Conservation (phyloP, 1,139 yeast species). For the Debaryomycetaceae sp. region DNA sequence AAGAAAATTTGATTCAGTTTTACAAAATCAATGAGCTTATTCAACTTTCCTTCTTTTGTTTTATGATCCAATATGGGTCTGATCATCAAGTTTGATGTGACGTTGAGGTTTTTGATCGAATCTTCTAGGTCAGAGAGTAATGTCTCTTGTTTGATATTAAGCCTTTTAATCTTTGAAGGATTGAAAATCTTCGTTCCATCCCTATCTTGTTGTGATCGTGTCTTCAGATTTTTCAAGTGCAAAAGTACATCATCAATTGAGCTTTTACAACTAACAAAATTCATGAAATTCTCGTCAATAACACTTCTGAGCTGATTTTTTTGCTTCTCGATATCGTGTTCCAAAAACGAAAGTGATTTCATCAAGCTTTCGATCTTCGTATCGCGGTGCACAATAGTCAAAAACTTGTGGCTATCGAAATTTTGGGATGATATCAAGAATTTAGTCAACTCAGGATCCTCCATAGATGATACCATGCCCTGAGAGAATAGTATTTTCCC, state of each 20-base stretch:
- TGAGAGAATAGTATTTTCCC: slow-evolving; percentile 38
- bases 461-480: slow-evolving; percentile 34
- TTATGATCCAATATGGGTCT: slow-evolving; percentile 73
- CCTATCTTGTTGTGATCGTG: slow-evolving; percentile 34
- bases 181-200: slow-evolving; percentile 38
- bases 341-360: slow-evolving; percentile 55
- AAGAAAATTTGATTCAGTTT: slow-evolving; percentile 62
- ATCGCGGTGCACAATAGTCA: slow-evolving; percentile 66
- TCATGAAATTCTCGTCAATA: slow-evolving; percentile 70
- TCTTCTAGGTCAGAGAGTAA: slow-evolving; percentile 35
- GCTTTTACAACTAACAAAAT: slow-evolving; percentile 74
- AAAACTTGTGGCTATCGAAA: slow-evolving; percentile 68
- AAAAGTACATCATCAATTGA: slow-evolving; percentile 37
- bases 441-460: slow-evolving; percentile 43
- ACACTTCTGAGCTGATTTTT: slow-evolving; percentile 63
- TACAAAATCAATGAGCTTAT: slow-evolving; percentile 59
- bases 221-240: slow-evolving; percentile 33
- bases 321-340: slow-evolving; percentile 58
- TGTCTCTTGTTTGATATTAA: slow-evolving; percentile 17
- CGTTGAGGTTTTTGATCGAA: slow-evolving; percentile 45
- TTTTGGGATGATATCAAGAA: slow-evolving; percentile 69
- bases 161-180: slow-evolving; percentile 26
- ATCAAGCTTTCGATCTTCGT: slow-evolving; percentile 65
- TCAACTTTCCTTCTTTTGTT: slow-evolving; percentile 56
- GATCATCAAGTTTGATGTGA: slow-evolving; percentile 63